Percentiles rank a stretch among this genome's conserved stretches.
These are phyloP conservation scores for Penicillium samsonianum DNA, from an alignment of 495 filamentous ascomycete species.

Conservation along the genomic window DNA sequence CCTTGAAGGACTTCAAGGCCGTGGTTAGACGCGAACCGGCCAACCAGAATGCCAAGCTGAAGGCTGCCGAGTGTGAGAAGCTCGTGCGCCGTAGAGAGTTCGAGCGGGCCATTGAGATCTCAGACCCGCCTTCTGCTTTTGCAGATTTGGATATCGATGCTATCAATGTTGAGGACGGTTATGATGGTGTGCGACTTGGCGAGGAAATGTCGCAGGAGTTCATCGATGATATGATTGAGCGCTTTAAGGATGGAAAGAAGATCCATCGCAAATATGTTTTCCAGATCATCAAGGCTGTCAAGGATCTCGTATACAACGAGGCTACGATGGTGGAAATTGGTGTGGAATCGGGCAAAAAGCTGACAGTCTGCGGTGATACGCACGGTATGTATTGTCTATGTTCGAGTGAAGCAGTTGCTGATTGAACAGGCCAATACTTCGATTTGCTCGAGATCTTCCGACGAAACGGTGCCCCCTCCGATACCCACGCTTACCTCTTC, in stretches of 20 bases:
- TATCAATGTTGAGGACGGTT: slow-evolving; percentile 77
- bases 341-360: slow-evolving; percentile 68
- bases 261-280: slow-evolving; percentile 96
- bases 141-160: slow-evolving; percentile 85
- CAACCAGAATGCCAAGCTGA: slow-evolving; percentile 88
- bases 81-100: slow-evolving; percentile 87
- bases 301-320: slow-evolving; percentile 85
- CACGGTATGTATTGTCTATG: slow-evolving; percentile 65
- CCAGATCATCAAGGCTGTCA: slow-evolving; percentile 89
- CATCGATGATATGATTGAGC: slow-evolving; percentile 90
- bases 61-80: slow-evolving; percentile 89
- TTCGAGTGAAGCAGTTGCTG: slow-evolving; percentile 12
- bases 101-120: slow-evolving; percentile 90
- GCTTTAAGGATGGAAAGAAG: slow-evolving; percentile 95
- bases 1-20: slow-evolving; percentile 87
- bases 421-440: slow-evolving; percentile 82
- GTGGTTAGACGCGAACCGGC: slow-evolving; percentile 82
- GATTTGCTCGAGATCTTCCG: slow-evolving; percentile 96
- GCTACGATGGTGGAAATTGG: slow-evolving; percentile 96
- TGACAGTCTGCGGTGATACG: slow-evolving; percentile 97
- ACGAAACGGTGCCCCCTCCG: slow-evolving; percentile 79
- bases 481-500: slow-evolving; percentile 91
- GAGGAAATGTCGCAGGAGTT: slow-evolving; percentile 94
- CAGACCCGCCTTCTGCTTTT: slow-evolving; percentile 85
- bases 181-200: slow-evolving; percentile 80